Conservation (phyloP, 352 stramenopile genomes). For the Plasmopara viticola region DNA sequence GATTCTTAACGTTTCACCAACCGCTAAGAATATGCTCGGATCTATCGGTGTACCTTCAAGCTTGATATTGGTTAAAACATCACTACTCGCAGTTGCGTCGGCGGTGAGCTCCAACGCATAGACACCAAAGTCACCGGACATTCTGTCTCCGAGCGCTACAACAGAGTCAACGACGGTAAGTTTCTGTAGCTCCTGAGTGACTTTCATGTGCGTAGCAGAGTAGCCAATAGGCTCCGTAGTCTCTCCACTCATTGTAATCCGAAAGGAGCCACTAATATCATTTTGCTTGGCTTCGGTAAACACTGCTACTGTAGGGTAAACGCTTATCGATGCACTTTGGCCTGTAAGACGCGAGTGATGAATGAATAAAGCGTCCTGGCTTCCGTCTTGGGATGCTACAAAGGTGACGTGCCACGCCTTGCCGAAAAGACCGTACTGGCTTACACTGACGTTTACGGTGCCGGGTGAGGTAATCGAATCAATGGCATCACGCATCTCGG, state of each 20-base stretch:
- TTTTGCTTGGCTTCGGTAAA: constrained; percentile 46
- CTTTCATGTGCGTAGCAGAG: constrained; percentile 62
- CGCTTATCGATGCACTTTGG: constrained; percentile 55
- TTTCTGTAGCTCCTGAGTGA: constrained; percentile 66
- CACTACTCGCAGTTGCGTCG: constrained; percentile 19
- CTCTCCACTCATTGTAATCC: constrained; percentile 44
- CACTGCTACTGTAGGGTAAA: constrained; percentile 62
- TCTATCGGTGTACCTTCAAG: constrained; percentile 38
- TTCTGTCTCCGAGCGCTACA: constrained; percentile 39
- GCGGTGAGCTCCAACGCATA: constrained; percentile 51
- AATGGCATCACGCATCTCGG: constrained; percentile 81
- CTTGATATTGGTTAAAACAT: constrained; percentile 37
- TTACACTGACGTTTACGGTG: constrained; percentile 82
- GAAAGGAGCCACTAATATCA: constrained; percentile 60
- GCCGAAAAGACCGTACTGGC: constrained; percentile 55
- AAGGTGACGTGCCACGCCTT: constrained; percentile 92
- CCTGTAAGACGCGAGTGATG: constrained; percentile 72
- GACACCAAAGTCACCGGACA: constrained; percentile 45
- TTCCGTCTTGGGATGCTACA: constrained; percentile 35
- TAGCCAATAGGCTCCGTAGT: constrained; percentile 49
- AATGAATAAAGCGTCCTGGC: constrained; percentile 65
- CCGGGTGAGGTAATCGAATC: constrained; percentile 73
- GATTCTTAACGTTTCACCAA: constrained; percentile 52
- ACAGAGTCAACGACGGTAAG: constrained; percentile 53
- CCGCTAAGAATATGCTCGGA: constrained; percentile 50